Evolutionary conservation across 2,329 filamentous ascomycete genomes (phyloP).

Genomic region (Pseudocercospora ulei): DNA sequence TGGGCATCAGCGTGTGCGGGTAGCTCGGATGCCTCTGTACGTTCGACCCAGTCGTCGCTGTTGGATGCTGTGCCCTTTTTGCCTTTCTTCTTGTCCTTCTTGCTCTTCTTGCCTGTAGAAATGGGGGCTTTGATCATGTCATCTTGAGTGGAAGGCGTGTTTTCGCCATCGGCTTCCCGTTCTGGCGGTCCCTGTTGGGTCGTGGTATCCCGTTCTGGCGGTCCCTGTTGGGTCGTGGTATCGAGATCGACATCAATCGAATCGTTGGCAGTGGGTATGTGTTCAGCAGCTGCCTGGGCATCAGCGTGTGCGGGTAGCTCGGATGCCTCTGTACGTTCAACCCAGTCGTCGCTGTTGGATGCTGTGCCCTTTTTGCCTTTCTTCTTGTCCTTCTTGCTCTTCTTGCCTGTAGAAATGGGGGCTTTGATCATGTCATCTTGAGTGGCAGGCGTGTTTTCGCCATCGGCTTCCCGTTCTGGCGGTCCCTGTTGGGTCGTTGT

Average conservation of each 20-base stretch:
- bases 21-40: constrained; percentile 9
- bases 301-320: constrained; percentile 9
- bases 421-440: constrained; percentile 9
- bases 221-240: too few relatives aligned
- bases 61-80: constrained; percentile 15
- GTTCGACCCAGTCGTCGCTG: constrained; percentile 7
- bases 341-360: constrained; percentile 1
- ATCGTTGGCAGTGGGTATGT: too few relatives aligned
- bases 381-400: constrained; percentile 24
- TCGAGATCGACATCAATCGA: too few relatives aligned
- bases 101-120: constrained; percentile 23
- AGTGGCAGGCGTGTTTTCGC: neutral
- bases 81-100: constrained; percentile 31
- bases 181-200: neutral
- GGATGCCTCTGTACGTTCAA: constrained; percentile 4
- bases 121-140: constrained; percentile 15
- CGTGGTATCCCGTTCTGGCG: too few relatives aligned
- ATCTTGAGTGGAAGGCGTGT: constrained; percentile 1
- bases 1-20: constrained; percentile 7
- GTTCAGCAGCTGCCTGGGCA: too few relatives aligned
- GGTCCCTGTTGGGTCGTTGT: too few relatives aligned
- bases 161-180: neutral
- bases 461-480: neutral
- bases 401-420: constrained; percentile 21
- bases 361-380: constrained; percentile 20